Evolutionary conservation across 108 stramenopile species (phyloP), one percentile per base, ranked within the genome.

Genomic region (Hondaea fermentalgiana): DNA sequence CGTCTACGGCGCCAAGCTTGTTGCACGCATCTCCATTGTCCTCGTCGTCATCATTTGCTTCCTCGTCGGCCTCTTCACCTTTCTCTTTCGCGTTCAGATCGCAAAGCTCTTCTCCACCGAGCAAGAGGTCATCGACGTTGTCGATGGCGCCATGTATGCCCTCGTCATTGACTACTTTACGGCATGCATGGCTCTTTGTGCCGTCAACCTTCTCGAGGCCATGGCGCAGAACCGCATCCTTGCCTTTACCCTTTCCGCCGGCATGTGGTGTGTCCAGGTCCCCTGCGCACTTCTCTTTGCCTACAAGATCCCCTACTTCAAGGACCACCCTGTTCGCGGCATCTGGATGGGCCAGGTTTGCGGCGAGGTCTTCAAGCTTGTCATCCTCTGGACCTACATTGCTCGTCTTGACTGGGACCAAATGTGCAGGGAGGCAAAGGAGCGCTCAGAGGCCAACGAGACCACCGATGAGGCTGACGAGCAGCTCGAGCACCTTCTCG

Each of bases 221-320:
- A 83, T 83, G 76, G 76, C 76, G 8, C 76, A 83, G 76, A 83
- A 83, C 76, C 76, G 76, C 51, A 83, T 83, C 76, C 76, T 83
- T 23, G 76, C 76, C n/a, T 83, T 83, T 23, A 83, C 76, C 76
- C 76, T 83, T 35, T 53, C 49, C 10, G 45, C 51, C 6, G 76
- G 76, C 51, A 83, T 83, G 76, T 83, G 76, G 76, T 83, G 76
- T 45, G 76, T 83, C 49, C 76, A 83, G 76, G 76, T 83, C 76
- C 76, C 76, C 28, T 83, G 76, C 76, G 45, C 76, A 45, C 76
- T 83, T 23, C 10, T 83, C 49, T 83, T 83, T 23, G 76, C 76
- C 12, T 83, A 83, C 76, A 53, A 53, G 12, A 28, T 83, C 1
- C 76, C 76, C 45, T 83, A 83, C 51, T 83, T 25, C 76, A 83